Evolutionary conservation across 202 grass and related monocot genomes (phyloP).

Genomic region (Schoenoplectus tabernaemontani): DNA sequence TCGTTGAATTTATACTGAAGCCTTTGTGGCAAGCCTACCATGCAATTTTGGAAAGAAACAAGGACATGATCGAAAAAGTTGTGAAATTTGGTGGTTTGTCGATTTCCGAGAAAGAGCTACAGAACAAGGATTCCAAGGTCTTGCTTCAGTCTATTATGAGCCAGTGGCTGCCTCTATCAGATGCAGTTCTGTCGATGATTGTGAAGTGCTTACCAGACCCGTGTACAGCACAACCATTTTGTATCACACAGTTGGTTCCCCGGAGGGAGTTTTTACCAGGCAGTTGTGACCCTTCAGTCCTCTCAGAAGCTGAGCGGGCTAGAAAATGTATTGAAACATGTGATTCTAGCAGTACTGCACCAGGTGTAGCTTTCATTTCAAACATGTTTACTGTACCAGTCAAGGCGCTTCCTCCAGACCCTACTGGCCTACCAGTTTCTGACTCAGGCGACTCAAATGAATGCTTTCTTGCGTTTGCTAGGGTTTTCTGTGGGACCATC

Average conservation of each 20-base stretch:
- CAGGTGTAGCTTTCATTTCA: slow-evolving; percentile 74
- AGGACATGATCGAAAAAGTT: slow-evolving; percentile 38
- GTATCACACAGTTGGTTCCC: slow-evolving; percentile 58
- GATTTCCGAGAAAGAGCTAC: slow-evolving; percentile 52
- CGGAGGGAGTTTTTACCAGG: slow-evolving; percentile 46
- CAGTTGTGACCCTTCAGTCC: slow-evolving; percentile 33
- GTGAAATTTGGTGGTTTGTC: slow-evolving; percentile 49
- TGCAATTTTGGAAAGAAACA: slow-evolving; percentile 35
- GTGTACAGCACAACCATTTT: slow-evolving; percentile 43
- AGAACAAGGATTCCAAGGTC: slow-evolving; percentile 63
- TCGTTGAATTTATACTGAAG: slow-evolving; percentile 73
- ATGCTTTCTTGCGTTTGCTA: slow-evolving; percentile 86
- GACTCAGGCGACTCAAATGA: slow-evolving; percentile 53
- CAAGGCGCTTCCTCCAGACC: slow-evolving; percentile 47
- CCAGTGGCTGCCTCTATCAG: slow-evolving; percentile 66
- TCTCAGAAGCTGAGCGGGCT: slow-evolving; percentile 52
- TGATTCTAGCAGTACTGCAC: slow-evolving; percentile 44
- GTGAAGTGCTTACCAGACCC: slow-evolving; percentile 80
- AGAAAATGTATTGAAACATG: slow-evolving; percentile 68
- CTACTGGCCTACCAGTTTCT: slow-evolving; percentile 29
- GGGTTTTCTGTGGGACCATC: slow-evolving; percentile 82
- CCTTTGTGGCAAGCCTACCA: slow-evolving; percentile 63
- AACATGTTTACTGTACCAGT: slow-evolving; percentile 90
- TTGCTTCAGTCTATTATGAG: slow-evolving; percentile 88
- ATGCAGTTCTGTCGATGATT: slow-evolving; percentile 78